Evolutionary conservation across 2,329 filamentous ascomycete genomes (phyloP).

Genomic region (Pyricularia sp.): DNA sequence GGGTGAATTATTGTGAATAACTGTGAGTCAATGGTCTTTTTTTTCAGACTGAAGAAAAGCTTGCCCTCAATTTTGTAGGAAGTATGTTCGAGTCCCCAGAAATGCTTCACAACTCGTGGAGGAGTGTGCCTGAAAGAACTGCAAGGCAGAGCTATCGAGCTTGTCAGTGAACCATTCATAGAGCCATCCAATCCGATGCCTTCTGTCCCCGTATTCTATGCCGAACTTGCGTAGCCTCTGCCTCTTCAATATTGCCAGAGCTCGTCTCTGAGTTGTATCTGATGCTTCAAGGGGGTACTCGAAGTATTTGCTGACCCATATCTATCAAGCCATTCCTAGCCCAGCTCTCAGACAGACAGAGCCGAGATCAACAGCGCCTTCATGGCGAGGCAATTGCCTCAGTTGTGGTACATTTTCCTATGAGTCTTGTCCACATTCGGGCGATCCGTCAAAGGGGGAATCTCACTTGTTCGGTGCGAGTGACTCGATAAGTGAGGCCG

Average conservation of each 20-base stretch:
- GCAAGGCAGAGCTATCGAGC: constrained; percentile 18
- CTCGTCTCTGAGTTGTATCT: constrained; percentile 28
- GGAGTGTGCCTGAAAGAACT: constrained; percentile 21
- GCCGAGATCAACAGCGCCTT: constrained; percentile 15
- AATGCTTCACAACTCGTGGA: constrained; percentile 28
- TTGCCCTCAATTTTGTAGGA: background rate
- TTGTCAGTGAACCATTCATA: constrained; percentile 16
- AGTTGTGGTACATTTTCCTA: constrained; percentile 29
- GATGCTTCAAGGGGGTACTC: background rate
- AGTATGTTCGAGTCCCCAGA: constrained; percentile 4
- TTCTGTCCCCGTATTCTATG: constrained; percentile 22
- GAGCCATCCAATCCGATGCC: constrained; percentile 9
- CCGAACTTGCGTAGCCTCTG: constrained; percentile 23
- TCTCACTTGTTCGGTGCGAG: constrained; percentile 18
- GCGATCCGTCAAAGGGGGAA: constrained; percentile 6
- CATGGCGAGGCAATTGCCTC: constrained; percentile 22
- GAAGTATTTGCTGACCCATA: background rate
- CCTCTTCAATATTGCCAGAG: constrained; percentile 25
- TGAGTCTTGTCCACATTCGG: constrained; percentile 18
- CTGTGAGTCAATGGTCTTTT: constrained; percentile 17
- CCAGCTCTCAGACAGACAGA: constrained; percentile 15
- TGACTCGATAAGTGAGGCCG: constrained; percentile 19
- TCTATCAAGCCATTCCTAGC: constrained; percentile 22
- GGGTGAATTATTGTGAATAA: constrained; percentile 33
- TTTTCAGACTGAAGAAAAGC: background rate